Percentiles rank a stretch among this genome's conserved stretches.
Evolutionary conservation across 1,139 yeast species (phyloP).

Genomic region (Suhomyces taliae): DNA sequence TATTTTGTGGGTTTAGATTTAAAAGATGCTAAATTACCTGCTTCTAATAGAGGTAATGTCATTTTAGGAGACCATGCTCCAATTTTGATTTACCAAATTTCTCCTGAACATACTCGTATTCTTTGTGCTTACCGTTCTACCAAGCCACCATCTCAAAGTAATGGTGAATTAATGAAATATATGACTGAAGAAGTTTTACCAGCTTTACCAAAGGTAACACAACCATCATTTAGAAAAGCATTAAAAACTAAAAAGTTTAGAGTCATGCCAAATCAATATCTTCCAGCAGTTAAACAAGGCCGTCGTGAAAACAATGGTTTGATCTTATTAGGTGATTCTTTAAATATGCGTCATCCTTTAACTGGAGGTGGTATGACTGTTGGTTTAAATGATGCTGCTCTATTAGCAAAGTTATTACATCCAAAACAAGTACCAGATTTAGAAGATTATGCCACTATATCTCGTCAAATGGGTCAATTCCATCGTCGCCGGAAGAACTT

Average conservation of each 20-base stretch:
- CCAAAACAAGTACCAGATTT: constrained; percentile 60
- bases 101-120: constrained; percentile 80
- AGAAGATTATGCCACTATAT: constrained; percentile 53
- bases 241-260: constrained; percentile 53
- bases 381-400: constrained; percentile 82
- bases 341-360: constrained; percentile 96
- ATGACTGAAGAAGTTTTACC: constrained; percentile 63
- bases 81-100: constrained; percentile 80
- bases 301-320: constrained; percentile 67
- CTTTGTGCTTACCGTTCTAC: constrained; percentile 82
- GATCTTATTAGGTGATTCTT: constrained; percentile 85
- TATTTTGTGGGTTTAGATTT: constrained; percentile 85
- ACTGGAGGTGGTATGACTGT: constrained; percentile 99
- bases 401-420: constrained; percentile 60
- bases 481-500: constrained; percentile 75
- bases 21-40: constrained; percentile 69
- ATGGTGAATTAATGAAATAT: constrained; percentile 61
- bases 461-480: constrained; percentile 59
- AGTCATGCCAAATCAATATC: constrained; percentile 92
- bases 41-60: constrained; percentile 82
- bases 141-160: constrained; percentile 66
- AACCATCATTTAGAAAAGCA: constrained; percentile 62
- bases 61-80: constrained; percentile 87
- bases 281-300: constrained; percentile 67
- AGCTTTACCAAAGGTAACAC: constrained; percentile 60